Conservation (phyloP, 2,329 filamentous ascomycete species). For the Gaeumannomyces tritici region DNA sequence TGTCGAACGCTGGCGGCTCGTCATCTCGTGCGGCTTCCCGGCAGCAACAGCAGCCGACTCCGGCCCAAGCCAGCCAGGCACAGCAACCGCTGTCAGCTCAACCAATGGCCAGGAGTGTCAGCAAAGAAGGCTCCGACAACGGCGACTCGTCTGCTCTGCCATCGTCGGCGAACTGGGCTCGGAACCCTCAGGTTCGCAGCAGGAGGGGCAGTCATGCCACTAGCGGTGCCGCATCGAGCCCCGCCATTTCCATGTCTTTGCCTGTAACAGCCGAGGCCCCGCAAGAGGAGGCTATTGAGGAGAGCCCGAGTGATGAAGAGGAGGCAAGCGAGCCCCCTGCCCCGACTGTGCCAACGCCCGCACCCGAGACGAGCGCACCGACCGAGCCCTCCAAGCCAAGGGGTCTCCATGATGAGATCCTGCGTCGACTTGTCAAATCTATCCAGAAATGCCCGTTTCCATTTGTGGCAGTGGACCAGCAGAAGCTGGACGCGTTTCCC, state of each 20-base stretch:
- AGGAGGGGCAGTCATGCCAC: constrained; percentile 71
- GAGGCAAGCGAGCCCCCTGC: constrained; percentile 11
- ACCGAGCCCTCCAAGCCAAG: constrained; percentile 2
- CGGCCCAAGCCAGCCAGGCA: constrained; percentile 15
- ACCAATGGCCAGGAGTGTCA: constrained; percentile 66
- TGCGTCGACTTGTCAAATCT: constrained; percentile 26
- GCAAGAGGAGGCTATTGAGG: constrained; percentile 30
- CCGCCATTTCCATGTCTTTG: constrained; percentile 55
- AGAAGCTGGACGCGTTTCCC: constrained; percentile 39
- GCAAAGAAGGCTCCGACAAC: constrained; percentile 64
- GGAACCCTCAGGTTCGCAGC: constrained; percentile 55
- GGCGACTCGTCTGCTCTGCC: constrained; percentile 87
- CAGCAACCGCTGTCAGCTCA: constrained; percentile 32
- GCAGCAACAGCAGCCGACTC: constrained; percentile 33
- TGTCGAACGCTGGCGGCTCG: constrained; percentile 37
- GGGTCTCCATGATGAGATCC: constrained; percentile 12
- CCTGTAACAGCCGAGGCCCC: constrained; percentile 42
- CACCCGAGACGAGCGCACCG: not conserved
- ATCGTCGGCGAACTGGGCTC: constrained; percentile 88
- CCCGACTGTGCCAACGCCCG: not conserved
- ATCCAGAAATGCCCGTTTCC: constrained; percentile 27
- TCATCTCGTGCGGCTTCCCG: constrained; percentile 45
- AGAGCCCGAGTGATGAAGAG: constrained; percentile 16
- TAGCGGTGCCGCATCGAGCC: constrained; percentile 73
- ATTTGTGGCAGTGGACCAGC: constrained; percentile 10